A percentile compares a stretch with the other conserved stretches of the same genome.
These are phyloP conservation scores for Wickerhamomyces silvicola DNA, from an alignment of 805 yeast genomes.

Conservation along the genomic window DNA sequence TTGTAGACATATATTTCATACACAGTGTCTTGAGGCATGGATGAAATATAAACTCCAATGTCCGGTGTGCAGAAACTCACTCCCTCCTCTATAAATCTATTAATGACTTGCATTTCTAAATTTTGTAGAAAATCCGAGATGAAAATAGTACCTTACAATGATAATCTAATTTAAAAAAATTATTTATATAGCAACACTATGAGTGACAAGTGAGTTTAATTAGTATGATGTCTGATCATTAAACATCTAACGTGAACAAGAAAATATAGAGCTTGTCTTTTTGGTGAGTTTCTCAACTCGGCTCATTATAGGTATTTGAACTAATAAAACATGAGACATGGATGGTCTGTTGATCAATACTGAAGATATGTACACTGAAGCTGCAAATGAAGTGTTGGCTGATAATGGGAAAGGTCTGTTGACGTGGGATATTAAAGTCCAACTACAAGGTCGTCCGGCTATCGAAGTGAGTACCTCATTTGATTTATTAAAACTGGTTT, in stretches of 20 bases:
- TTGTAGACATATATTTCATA: constrained; percentile 84
- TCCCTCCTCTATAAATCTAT: constrained; percentile 64
- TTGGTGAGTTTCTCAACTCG: constrained; percentile 40
- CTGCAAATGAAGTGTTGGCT: constrained; percentile 59
- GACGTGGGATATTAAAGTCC: constrained; percentile 86
- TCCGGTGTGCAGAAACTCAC: constrained; percentile 81
- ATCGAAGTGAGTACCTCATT: constrained; percentile 30
- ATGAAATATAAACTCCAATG: constrained; percentile 90
- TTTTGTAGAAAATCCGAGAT: too few species aligned
- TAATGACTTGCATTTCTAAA: too few species aligned
- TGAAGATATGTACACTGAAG: constrained; percentile 84
- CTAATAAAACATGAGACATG: constrained; percentile 57
- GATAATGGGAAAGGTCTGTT: constrained; percentile 70
- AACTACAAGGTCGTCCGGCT: constrained; percentile 90
- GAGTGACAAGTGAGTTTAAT: too few species aligned
- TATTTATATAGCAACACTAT: too few species aligned
- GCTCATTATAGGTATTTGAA: not conserved
- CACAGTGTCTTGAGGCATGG: constrained; percentile 87
- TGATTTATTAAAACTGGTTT: too few species aligned
- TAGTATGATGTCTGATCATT: not conserved
- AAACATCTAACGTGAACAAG: not conserved
- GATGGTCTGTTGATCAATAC: constrained; percentile 92
- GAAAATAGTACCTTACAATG: too few species aligned
- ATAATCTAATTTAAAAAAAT: too few species aligned
- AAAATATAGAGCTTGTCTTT: constrained; percentile 59